Evolutionary conservation across 441 rosid genomes (phyloP).

Genomic region (Raphanus hybrid): DNA sequence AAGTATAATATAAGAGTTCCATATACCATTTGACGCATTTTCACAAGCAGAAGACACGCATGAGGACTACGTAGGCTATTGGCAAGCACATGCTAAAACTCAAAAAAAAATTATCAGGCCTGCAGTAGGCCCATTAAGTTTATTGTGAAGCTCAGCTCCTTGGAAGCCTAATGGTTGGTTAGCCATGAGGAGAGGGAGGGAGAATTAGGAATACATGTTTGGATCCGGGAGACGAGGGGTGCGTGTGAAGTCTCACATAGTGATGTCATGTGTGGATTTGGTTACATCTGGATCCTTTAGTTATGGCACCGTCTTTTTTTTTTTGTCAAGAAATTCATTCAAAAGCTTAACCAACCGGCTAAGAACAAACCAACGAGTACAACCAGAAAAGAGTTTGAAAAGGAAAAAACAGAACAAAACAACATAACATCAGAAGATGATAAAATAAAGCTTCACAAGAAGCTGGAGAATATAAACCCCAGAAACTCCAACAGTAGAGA

Average conservation of each 20-base stretch:
- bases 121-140: background rate
- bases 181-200: background rate
- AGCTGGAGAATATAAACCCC: too few species aligned
- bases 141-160: background rate
- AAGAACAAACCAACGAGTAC: too few species aligned
- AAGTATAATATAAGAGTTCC: background rate
- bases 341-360: too few species aligned
- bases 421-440: too few species aligned
- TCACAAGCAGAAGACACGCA: background rate
- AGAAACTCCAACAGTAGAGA: too few species aligned
- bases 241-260: constrained; percentile 4
- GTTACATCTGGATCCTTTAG: background rate
- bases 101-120: background rate
- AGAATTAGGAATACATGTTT: background rate
- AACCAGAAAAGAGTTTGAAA: too few species aligned
- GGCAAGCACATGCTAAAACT: constrained; percentile 2
- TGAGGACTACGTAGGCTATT: background rate
- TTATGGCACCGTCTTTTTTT: too few species aligned
- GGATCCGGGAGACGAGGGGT: background rate
- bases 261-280: background rate
- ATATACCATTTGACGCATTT: background rate
- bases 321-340: too few species aligned
- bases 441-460: too few species aligned
- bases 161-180: background rate
- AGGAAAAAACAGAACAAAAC: too few species aligned